A percentile compares a stretch with the other conserved stretches of the same genome.
Conservation (phyloP, 441 rosid genomes). For the Gossypium trilobum region DNA sequence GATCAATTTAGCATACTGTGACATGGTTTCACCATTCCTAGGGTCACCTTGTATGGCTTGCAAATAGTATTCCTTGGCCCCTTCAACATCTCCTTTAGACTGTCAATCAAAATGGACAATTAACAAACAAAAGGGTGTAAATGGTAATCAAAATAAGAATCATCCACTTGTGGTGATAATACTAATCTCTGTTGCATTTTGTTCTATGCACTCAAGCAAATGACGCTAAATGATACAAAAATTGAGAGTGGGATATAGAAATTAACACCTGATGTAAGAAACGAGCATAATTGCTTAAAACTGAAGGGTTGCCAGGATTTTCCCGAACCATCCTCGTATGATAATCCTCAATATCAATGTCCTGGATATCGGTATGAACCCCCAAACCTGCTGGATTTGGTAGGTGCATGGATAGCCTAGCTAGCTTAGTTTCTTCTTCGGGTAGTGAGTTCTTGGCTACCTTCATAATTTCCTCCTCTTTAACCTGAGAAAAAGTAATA, state of each 20-base stretch:
- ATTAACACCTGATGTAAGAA: slow-evolving; percentile 36
- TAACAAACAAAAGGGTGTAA: neutral
- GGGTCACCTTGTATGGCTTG: slow-evolving; percentile 57
- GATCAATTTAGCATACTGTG: slow-evolving; percentile 53
- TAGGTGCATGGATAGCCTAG: neutral
- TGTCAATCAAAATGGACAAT: slow-evolving; percentile 17
- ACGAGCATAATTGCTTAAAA: slow-evolving; percentile 45
- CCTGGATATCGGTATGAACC: slow-evolving; percentile 6
- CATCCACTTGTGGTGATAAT: neutral
- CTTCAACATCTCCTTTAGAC: slow-evolving; percentile 56
- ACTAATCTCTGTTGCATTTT: neutral
- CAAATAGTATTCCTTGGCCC: slow-evolving; percentile 57
- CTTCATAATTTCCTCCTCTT: slow-evolving; percentile 9
- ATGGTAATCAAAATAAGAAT: neutral
- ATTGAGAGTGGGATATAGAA: neutral
- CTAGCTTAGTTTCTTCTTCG: slow-evolving; percentile 12
- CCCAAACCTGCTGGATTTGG: slow-evolving; percentile 9
- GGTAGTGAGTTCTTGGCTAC: neutral
- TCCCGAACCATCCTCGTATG: slow-evolving; percentile 35
- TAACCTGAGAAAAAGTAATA: slow-evolving; percentile 10
- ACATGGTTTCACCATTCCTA: slow-evolving; percentile 42
- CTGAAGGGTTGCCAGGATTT: slow-evolving; percentile 30
- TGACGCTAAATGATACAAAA: neutral
- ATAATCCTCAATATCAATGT: slow-evolving; percentile 24
- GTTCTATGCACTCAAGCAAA: neutral